Conservation (phyloP, 2,329 filamentous ascomycete species). For the Aspergillus spinulosporus region DNA sequence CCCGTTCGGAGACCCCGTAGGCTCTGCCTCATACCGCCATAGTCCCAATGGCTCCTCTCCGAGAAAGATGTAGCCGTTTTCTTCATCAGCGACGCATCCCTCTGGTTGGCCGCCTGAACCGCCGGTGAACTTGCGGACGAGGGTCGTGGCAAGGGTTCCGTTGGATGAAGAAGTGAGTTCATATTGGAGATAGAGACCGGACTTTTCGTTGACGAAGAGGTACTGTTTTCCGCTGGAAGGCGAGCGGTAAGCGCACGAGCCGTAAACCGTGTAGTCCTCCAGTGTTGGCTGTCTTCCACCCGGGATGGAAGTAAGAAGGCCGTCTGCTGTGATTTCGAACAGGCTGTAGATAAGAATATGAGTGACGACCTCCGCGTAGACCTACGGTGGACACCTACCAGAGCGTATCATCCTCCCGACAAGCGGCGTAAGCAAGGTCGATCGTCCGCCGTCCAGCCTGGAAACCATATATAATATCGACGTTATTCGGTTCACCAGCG, state of each 20-base stretch:
- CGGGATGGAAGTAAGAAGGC: background rate
- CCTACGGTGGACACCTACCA: background rate
- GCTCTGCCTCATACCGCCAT: constrained; percentile 13
- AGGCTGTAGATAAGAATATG: background rate
- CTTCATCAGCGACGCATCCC: constrained; percentile 10
- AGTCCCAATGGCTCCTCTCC: constrained; percentile 10
- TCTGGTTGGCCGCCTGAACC: constrained; percentile 8
- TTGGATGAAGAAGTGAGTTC: background rate
- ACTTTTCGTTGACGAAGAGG: background rate
- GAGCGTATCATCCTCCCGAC: constrained; percentile 11
- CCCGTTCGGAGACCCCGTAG: background rate
- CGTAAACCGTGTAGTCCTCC: constrained; percentile 9
- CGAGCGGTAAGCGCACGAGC: constrained; percentile 13
- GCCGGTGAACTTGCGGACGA: constrained; percentile 7
- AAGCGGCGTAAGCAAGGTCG: constrained; percentile 11
- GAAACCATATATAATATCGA: constrained; percentile 12
- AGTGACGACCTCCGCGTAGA: background rate
- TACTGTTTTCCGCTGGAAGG: constrained; percentile 8
- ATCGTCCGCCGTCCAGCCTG: background rate
- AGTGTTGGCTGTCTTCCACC: constrained; percentile 7
- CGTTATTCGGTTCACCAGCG: constrained; percentile 13
- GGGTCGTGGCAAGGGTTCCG: constrained; percentile 2
- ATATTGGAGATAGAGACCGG: too few species aligned
- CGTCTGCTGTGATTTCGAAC: constrained; percentile 8
- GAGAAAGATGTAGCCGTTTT: constrained; percentile 9